A percentile compares a stretch with the other conserved stretches of the same genome.
Evolutionary conservation across 192 early-diverging fungal genomes (phyloP).

Genomic region (Chytriomyces sp.): DNA sequence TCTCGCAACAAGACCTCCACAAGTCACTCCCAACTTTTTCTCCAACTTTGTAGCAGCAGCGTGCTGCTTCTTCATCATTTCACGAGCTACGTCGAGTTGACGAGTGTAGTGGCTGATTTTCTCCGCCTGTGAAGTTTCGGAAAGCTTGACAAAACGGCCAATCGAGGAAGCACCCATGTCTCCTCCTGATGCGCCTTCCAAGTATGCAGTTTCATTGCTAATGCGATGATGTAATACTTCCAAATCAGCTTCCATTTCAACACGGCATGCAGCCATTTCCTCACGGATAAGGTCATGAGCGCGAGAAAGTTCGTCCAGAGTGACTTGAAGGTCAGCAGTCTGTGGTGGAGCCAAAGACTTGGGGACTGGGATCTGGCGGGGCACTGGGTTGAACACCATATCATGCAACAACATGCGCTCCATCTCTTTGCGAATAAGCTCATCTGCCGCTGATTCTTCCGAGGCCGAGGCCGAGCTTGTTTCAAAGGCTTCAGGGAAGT

Average conservation of each 20-base stretch:
- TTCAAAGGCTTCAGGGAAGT: constrained; percentile 46
- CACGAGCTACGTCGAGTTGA: constrained; percentile 61
- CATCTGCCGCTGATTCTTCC: not conserved
- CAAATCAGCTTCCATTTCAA: constrained; percentile 6
- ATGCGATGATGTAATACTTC: constrained; percentile 2
- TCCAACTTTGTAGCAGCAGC: constrained; percentile 82
- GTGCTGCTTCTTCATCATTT: constrained; percentile 76
- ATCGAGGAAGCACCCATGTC: not conserved
- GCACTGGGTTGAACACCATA: constrained; percentile 70
- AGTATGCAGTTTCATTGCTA: not conserved
- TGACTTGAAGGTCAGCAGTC: constrained; percentile 46
- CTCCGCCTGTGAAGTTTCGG: not conserved
- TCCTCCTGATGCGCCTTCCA: not conserved
- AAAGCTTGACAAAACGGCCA: constrained; percentile 11
- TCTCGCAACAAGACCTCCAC: constrained; percentile 86
- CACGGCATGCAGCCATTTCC: constrained; percentile 47
- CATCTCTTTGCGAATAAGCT: constrained; percentile 41
- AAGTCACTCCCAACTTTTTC: constrained; percentile 73
- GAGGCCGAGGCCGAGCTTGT: not conserved
- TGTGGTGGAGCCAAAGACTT: constrained; percentile 16
- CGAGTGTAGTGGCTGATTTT: constrained; percentile 5
- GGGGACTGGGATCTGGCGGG: constrained; percentile 60
- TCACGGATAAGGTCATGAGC: constrained; percentile 62
- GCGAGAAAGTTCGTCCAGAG: constrained; percentile 62
- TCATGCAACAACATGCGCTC: constrained; percentile 73